Evolutionary conservation across 306 rosid genomes (phyloP).

Genomic region (Malus fusca): DNA sequence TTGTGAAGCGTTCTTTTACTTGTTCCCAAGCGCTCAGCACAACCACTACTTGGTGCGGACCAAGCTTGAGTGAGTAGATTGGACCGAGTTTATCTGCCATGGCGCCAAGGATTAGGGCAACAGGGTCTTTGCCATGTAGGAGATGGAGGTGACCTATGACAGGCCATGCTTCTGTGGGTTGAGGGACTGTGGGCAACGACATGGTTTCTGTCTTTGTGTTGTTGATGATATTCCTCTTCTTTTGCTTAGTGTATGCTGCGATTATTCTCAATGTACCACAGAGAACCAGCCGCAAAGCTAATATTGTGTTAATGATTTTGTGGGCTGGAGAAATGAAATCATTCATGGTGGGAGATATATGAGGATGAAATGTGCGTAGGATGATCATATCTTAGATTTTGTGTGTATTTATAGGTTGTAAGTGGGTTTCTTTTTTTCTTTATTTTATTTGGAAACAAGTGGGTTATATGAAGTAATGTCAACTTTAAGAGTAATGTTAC

Average conservation of each 20-base stretch:
- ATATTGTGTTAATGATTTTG: background rate
- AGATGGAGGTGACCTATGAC: conserved; percentile 26
- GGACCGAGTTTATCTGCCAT: conserved; percentile 22
- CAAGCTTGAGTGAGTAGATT: conserved; percentile 18
- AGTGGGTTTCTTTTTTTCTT: too few relatives aligned
- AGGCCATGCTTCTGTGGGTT: conserved; percentile 18
- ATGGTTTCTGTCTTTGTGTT: background rate
- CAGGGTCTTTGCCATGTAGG: background rate
- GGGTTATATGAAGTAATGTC: too few relatives aligned
- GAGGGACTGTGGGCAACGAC: background rate
- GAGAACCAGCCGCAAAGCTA: background rate
- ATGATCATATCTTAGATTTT: too few relatives aligned
- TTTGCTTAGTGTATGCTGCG: background rate
- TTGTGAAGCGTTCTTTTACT: conserved; percentile 21
- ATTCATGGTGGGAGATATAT: background rate
- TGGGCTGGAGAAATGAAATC: background rate
- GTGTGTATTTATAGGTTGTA: too few relatives aligned
- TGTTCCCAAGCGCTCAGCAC: conserved; percentile 16
- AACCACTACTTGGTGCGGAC: conserved; percentile 8
- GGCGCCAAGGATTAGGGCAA: conserved; percentile 16
- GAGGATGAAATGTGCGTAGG: too few relatives aligned
- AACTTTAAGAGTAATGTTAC: too few relatives aligned
- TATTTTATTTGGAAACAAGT: too few relatives aligned
- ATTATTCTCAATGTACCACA: background rate
- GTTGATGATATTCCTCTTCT: background rate